Evolutionary conservation across 345 rosid genomes (phyloP).

Genomic region (Salix dunnii): DNA sequence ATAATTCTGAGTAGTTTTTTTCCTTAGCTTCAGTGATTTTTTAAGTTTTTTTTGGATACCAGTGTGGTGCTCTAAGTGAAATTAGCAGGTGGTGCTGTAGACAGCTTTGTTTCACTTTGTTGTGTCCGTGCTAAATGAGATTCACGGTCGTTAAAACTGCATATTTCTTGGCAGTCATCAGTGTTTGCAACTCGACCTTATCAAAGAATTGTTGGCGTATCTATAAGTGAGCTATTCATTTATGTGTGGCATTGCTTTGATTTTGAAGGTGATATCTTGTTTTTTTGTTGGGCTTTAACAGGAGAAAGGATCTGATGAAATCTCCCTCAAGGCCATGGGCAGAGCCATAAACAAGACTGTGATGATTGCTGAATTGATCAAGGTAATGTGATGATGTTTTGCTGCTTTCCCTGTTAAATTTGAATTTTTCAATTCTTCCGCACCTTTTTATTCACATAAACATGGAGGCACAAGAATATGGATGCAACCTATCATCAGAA

Average conservation of each 20-base stretch:
- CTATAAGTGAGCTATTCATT: not conserved
- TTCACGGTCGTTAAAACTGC: not conserved
- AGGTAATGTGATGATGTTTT: constrained; percentile 28
- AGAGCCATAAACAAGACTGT: constrained; percentile 79
- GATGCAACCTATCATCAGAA: not conserved
- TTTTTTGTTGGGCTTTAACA: constrained; percentile 8
- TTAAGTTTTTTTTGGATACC: not conserved
- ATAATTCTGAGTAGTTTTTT: not conserved
- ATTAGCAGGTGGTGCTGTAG: not conserved
- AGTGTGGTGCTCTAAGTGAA: not conserved
- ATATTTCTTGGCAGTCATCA: not conserved
- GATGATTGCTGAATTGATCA: constrained; percentile 60
- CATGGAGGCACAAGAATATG: not conserved
- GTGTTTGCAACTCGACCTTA: not conserved
- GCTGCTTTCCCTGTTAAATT: not conserved
- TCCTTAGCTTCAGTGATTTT: not conserved
- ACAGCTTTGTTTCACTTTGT: not conserved
- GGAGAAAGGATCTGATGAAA: constrained; percentile 64
- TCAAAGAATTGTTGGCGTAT: not conserved
- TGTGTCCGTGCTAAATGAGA: not conserved
- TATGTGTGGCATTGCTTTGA: not conserved
- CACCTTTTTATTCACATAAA: not conserved
- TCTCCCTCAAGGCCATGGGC: constrained; percentile 74
- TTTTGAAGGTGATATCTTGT: not conserved
- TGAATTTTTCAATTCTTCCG: not conserved